Evolutionary conservation across 768 basidiomycete genomes (phyloP).

Genomic region (Mycena amicta): DNA sequence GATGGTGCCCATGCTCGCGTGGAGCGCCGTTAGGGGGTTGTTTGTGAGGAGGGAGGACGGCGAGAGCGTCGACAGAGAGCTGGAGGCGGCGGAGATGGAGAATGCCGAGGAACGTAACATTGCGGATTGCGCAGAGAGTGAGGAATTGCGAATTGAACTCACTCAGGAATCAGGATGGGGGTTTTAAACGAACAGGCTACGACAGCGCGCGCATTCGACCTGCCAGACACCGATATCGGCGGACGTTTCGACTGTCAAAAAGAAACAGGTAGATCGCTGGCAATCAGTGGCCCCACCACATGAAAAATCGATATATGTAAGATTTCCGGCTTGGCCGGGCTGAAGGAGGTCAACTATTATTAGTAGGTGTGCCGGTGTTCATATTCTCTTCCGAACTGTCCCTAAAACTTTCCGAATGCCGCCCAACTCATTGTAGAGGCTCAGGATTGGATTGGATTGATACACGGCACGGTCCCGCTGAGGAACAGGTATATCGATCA

Average conservation of each 20-base stretch:
- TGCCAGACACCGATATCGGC: no score
- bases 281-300: neutral
- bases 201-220: neutral
- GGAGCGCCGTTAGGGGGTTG: slow-evolving; percentile 12
- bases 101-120: neutral
- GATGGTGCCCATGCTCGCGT: slow-evolving; percentile 13
- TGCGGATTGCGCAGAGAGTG: neutral
- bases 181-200: no score
- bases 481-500: no score
- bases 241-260: neutral
- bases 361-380: no score
- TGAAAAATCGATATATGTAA: neutral
- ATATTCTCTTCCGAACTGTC: no score
- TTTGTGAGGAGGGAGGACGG: neutral
- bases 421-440: no score
- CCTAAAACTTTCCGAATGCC: no score
- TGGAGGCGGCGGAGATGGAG: neutral
- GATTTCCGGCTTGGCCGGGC: no score
- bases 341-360: no score
- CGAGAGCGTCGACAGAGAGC: neutral
- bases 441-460: no score
- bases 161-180: neutral
- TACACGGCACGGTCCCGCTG: no score
- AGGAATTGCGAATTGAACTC: neutral
- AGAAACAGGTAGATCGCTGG: neutral